Conservation (phyloP, 2,329 filamentous ascomycete species). For the Hymenoscyphus salicellus region DNA sequence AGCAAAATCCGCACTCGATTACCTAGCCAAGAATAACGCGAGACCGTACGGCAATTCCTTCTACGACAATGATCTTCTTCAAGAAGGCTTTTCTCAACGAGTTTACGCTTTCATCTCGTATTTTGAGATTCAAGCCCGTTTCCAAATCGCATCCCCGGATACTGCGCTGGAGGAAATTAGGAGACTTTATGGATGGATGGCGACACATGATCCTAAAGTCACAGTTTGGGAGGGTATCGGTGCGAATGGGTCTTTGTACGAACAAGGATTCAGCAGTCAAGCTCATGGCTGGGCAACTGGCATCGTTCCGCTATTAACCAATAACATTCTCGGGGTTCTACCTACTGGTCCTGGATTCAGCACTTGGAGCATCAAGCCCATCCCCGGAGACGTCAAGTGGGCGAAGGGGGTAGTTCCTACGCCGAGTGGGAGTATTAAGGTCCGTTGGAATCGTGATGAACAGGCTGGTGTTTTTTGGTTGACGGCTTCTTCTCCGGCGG, state of each 20-base stretch:
- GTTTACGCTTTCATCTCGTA: conserved; percentile 54
- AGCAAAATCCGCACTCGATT: conserved; percentile 40
- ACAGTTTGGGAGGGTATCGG: conserved; percentile 54
- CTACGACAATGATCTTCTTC: conserved; percentile 46
- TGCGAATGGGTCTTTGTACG: conserved; percentile 42
- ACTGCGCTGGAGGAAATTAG: conserved; percentile 46
- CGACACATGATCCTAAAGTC: conserved; percentile 43
- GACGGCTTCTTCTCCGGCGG: conserved; percentile 35
- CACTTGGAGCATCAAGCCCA: conserved; percentile 42
- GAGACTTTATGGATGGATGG: conserved; percentile 51
- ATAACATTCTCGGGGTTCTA: conserved; percentile 47
- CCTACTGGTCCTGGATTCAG: conserved; percentile 45
- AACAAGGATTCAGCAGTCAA: conserved; percentile 47
- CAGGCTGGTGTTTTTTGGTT: conserved; percentile 31
- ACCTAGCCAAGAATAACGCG: conserved; percentile 39
- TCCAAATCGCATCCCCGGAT: conserved; percentile 36
- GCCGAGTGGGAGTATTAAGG: conserved; percentile 39
- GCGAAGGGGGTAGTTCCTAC: conserved; percentile 45
- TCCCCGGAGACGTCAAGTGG: conserved; percentile 40
- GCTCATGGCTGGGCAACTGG: conserved; percentile 53
- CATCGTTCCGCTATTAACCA: conserved; percentile 46
- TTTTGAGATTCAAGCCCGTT: conserved; percentile 51
- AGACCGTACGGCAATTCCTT: conserved; percentile 50
- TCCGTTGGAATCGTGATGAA: conserved; percentile 39
- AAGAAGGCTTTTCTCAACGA: conserved; percentile 41